Evolutionary conservation across 2,329 filamentous ascomycete genomes (phyloP), one percentile per base, ranked within the genome.

Genomic region (Cucurbitaria berberidis): DNA sequence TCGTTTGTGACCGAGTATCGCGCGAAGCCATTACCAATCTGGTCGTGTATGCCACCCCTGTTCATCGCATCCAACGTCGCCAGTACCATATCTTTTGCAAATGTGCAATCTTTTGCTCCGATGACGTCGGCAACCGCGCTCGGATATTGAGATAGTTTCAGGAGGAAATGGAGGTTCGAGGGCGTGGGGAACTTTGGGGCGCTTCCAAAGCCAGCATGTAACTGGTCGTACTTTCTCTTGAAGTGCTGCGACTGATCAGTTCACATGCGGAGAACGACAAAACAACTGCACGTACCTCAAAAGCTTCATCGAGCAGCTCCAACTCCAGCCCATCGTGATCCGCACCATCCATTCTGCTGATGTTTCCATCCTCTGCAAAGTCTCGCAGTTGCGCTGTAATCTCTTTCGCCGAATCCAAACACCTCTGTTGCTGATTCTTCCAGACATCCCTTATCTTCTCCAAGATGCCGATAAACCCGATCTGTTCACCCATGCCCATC

Each of bases 171-270:
- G 43, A 98, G 79, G 67, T 96, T 96, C 0, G 89, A 85, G 0
- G 95, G 90, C 0, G 92, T 96, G 1, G 92, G 86, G 59, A 97
- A 98, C 74, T 98, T 98, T 22, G 93, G 92, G 8, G 89, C 87
- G 16, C 69, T 71, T 2, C 69, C 69, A 71, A 98, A 99, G 0
- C 95, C 95, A 29, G 65, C 59, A 39, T 62, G 53, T 15, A 48
- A 36, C 32, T 49, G 36, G 38, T 68, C 65, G 43, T 65, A 68
- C 27, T 62, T 63, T 39, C 55, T 57, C 43, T 62, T 64, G 55
- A 68, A 68, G 22, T 68, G 62, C 57, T 67, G 10, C 6, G 24
- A 11, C 11, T 3, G 3, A 19, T 62, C 21, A 62, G 53, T 9
- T 21, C 5, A 22, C 8, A 19, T n/a, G 3, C 8, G 10, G 7